Evolutionary conservation across 2,329 filamentous ascomycete species (phyloP).

Genomic region (Fusarium sp.): DNA sequence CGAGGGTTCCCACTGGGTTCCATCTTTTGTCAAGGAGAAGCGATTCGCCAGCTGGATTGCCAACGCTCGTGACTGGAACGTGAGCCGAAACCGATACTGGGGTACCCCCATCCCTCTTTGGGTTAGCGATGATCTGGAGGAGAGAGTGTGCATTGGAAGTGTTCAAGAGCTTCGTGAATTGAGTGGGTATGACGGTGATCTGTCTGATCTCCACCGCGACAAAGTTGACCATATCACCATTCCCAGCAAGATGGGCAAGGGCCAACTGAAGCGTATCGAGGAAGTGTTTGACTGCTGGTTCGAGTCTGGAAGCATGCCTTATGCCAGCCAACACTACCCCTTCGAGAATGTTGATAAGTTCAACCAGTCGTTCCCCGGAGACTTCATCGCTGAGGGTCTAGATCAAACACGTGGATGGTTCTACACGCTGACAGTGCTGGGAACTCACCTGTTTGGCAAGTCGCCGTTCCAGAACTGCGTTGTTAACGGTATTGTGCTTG

Average conservation of each 20-base stretch:
- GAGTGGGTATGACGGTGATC: conserved; percentile 84
- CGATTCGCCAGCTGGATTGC: conserved; percentile 92
- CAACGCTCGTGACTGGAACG: conserved; percentile 94
- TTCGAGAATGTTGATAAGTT: conserved; percentile 89
- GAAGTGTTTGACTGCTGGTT: conserved; percentile 99
- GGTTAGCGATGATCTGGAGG: conserved; percentile 89
- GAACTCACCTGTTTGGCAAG: conserved; percentile 84
- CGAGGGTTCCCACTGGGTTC: conserved; percentile 90
- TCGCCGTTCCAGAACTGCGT: conserved; percentile 95
- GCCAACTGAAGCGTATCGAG: conserved; percentile 79
- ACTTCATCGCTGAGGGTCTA: conserved; percentile 93
- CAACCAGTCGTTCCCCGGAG: conserved; percentile 82
- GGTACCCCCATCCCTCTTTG: conserved; percentile 92
- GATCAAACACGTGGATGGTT: conserved; percentile 98
- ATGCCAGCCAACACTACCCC: conserved; percentile 89
- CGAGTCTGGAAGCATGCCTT: conserved; percentile 95
- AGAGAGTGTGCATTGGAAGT: conserved; percentile 87
- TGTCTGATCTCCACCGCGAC: conserved; percentile 89
- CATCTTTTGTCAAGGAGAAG: conserved; percentile 87
- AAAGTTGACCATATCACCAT: conserved; percentile 96
- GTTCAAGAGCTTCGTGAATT: conserved; percentile 84
- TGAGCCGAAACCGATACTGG: conserved; percentile 94
- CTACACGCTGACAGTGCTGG: conserved; percentile 89
- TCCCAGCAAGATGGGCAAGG: conserved; percentile 87
- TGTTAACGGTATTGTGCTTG: conserved; percentile 94